A percentile compares a stretch with the other conserved stretches of the same genome.
These are phyloP conservation scores for Acrocalymma vagum DNA, from an alignment of 2,329 filamentous ascomycete species.

Conservation along the genomic window DNA sequence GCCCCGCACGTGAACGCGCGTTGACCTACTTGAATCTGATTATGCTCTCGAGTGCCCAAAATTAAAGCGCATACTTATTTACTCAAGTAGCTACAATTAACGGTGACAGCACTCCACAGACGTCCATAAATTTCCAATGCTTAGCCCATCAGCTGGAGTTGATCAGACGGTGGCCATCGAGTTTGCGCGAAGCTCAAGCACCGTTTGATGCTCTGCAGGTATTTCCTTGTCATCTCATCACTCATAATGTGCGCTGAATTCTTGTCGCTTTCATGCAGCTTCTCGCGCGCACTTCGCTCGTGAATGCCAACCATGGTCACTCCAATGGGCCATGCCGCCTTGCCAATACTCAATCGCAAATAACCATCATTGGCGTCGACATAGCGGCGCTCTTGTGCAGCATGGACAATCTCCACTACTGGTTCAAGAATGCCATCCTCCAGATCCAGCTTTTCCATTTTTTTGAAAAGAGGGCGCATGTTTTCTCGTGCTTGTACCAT, in stretches of 20 bases:
- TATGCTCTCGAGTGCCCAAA: no score
- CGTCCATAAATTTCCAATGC: constrained; percentile 1
- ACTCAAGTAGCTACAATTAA: background rate
- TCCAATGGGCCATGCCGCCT: constrained; percentile 98
- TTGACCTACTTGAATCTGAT: background rate
- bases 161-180: constrained; percentile 92
- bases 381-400: constrained; percentile 89
- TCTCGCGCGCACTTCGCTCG: constrained; percentile 93
- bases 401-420: constrained; percentile 89
- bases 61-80: no score
- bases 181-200: constrained; percentile 97
- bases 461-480: constrained; percentile 88
- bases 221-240: constrained; percentile 94
- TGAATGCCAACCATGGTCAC: constrained; percentile 99
- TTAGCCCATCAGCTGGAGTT: constrained; percentile 92
- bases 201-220: constrained; percentile 95
- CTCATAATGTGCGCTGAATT: constrained; percentile 95
- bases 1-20: constrained; percentile 37
- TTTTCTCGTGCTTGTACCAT: constrained; percentile 90
- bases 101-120: background rate
- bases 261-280: constrained; percentile 80
- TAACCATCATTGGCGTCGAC: constrained; percentile 98
- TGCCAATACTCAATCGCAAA: constrained; percentile 89
- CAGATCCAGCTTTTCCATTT: constrained; percentile 82
- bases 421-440: constrained; percentile 82